Evolutionary conservation across 805 yeast species (phyloP), one percentile per base, ranked within the genome.

Genomic region (Ogataea methylovora): DNA sequence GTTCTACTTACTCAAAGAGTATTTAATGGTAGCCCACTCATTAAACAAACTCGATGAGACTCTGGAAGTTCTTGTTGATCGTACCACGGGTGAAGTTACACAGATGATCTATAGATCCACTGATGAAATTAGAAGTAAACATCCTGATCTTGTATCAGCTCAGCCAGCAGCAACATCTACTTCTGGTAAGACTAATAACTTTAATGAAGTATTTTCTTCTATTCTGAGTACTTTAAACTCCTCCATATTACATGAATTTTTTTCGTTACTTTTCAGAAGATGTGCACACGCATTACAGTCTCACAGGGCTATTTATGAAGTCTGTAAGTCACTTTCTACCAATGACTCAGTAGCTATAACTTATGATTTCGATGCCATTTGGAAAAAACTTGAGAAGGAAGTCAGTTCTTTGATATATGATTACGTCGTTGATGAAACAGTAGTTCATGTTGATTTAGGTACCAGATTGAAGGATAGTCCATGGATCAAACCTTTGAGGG

Each of bases 261-360:
- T 83, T 42, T 75, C 83, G 54, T 66, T 76, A 8, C 65, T 85
- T n/a, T 86, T 82, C 47, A 62, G 74, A 20, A 78, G 76, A 51
- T 55, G 76, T 34, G 57, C 79, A 27, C 67, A 76, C 17, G 75
- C 83, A 4, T 56, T 85, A 14, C 92, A 84, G 58, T 71, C 73
- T 17, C 87, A 84, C 49, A 65, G 80, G 21, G 77, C 80, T 2
- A 67, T 86, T 5, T 62, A 63, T 39, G 87, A 79, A 41, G 69
- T 82, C 11, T 63, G 71, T 6, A 58, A 60, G 13, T 42, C 49
- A 8, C 13, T 21, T n/a, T 42, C 60, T 8, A 24, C 46, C 4
- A 35, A 29, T 14, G 58, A 58, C 27, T 46, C 35, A 8, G 36
- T 32, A 16, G 35, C 31, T 5, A 10, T 37, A 7, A 24, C 24